A percentile compares a stretch with the other conserved stretches of the same genome.
phyloP scores from a whole-genome alignment of 2,329 filamentous ascomycete species.

The Claviceps humidiphila region DNA sequence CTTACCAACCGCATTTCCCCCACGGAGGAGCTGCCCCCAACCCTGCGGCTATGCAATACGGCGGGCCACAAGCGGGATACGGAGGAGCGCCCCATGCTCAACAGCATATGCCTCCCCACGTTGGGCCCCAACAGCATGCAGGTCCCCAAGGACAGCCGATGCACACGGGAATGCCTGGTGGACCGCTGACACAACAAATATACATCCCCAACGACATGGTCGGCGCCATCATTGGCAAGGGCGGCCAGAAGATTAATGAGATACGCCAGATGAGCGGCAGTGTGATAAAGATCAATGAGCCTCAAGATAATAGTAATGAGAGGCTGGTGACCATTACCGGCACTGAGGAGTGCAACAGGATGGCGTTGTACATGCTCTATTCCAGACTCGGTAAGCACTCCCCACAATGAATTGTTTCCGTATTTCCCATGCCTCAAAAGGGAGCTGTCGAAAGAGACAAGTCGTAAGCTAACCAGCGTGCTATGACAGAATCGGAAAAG shows the following conservation, averaged over 20 bases:
- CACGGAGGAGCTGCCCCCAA: conserved; percentile 46
- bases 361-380: conserved; percentile 99
- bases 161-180: conserved; percentile 44
- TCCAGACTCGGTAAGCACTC: conserved; percentile 66
- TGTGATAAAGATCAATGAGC: conserved; percentile 99
- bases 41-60: conserved; percentile 64
- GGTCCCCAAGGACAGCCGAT: conserved; percentile 65
- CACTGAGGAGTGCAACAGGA: conserved; percentile 96
- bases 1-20: conserved; percentile 59
- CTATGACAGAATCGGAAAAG: conserved; percentile 29
- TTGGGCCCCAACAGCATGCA: conserved; percentile 40
- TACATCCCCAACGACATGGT: conserved; percentile 99
- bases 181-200: conserved; percentile 88
- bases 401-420: no score
- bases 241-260: conserved; percentile 97
- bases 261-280: conserved; percentile 93
- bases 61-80: conserved; percentile 61
- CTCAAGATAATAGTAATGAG: conserved; percentile 97
- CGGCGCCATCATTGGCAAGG: conserved; percentile 96
- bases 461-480: not conserved
- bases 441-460: not conserved
- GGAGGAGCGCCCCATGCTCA: conserved; percentile 65
- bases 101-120: conserved; percentile 53
- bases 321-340: conserved; percentile 93
- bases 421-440: not conserved